Base-by-base conservation (phyloP, 1,139 yeast species). In the Schwanniomyces etchellsii region DNA sequence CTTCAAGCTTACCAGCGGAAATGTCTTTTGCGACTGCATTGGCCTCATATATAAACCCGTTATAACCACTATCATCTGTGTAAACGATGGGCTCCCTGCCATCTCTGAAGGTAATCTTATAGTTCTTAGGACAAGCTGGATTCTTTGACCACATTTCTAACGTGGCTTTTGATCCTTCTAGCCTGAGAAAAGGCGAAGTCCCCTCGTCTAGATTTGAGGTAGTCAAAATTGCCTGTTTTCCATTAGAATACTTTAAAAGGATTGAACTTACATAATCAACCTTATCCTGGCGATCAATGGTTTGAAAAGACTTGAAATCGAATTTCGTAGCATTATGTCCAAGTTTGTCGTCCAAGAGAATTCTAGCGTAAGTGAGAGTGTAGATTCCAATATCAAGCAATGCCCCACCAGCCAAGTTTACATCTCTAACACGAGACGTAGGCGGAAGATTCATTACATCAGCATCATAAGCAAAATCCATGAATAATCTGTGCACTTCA, bases 321-420 rank as follows among this genome's bases (percentile, higher is more conserved):
- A 61, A 66, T 12, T 48, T 43, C 5, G 54, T 39, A 31, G 53
- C 55, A 3, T 56, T 36, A 3, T 42, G 33, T 12, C 60, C 64
- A 1, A 51, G 44, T 15, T 58, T 45, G 20, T 51, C 55, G 41
- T 66, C 68, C 35, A 67, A 48, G 25, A 66, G 52, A 11, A 65
- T 44, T 35, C 74, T 51, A 14, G 59, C 52, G 37, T 65, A 77
- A 40, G 79, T 75, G 32, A 75, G 44, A 4, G 77, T 58, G 42
- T 77, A 77, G 28, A 77, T 64, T 2, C 84, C 83, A 35, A 77
- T 57, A 43, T 77, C 84, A 39, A 76, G 61, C 28, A 75, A 47
- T 0, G 79, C 75, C 21, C 84, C 82, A 9, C 79, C 84, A 6
- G 77, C 83, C 24, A 74, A 60, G 16, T 52, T 45, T 14, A 60